A percentile compares a stretch with the other conserved stretches of the same genome.
Conservation (phyloP, 139 green algal species). For the Tetradesmus lagerheimii region DNA sequence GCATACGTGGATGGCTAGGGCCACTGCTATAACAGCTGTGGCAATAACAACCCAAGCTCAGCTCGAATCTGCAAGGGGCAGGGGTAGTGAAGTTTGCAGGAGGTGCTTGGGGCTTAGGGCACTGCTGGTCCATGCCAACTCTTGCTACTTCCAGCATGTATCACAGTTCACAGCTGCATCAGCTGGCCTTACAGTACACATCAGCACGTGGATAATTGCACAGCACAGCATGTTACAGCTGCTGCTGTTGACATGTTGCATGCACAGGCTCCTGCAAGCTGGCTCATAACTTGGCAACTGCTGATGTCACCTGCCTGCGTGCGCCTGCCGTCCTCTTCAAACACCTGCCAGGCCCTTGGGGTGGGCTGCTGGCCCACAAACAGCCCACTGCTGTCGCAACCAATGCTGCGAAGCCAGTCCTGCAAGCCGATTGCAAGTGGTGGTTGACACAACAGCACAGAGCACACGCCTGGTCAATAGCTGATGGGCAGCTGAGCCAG, state of each 20-base stretch:
- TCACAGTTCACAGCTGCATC: no score
- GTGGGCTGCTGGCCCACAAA: constrained; percentile 49
- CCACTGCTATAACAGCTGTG: no score
- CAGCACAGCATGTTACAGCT: neutral
- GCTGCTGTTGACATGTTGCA: neutral
- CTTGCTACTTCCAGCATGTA: no score
- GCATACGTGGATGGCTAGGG: no score
- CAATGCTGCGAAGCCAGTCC: constrained; percentile 57
- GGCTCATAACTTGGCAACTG: neutral
- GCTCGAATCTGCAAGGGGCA: neutral
- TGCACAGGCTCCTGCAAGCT: neutral
- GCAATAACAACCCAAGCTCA: no score
- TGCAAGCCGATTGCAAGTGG: constrained; percentile 2
- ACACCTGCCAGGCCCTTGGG: constrained; percentile 76
- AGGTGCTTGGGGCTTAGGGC: neutral
- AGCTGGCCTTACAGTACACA: no score
- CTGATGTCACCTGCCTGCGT: constrained; percentile 55
- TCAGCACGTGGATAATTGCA: no score
- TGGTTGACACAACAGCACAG: neutral
- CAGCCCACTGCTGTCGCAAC: constrained; percentile 57
- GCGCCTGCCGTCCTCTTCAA: constrained; percentile 70
- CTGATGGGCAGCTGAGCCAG: no score
- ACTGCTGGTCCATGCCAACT: neutral
- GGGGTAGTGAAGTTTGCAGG: neutral
- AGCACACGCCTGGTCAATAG: neutral